Percentiles rank a stretch among this genome's conserved stretches.
phyloP scores from a whole-genome alignment of 2,329 filamentous ascomycete species.

The Hypoxylon sp. region DNA sequence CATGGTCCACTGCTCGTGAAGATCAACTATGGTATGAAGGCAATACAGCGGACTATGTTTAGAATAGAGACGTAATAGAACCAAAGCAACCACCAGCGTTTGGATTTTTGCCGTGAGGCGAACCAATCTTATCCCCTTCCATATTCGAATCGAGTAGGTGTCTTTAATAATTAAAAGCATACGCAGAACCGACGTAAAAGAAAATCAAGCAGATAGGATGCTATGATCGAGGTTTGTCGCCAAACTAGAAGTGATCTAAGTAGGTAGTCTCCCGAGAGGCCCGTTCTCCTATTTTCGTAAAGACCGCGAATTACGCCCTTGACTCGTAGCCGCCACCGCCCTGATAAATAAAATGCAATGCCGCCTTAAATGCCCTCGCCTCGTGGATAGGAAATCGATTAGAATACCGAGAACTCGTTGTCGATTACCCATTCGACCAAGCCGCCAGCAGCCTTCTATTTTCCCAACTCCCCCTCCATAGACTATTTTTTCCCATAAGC shows the following conservation, averaged over 20 bases:
- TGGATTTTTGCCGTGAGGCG: slow-evolving; percentile 56
- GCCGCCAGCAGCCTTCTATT: slow-evolving; percentile 47
- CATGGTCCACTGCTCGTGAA: slow-evolving; percentile 22
- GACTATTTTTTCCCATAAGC: slow-evolving; percentile 9
- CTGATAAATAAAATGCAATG: slow-evolving; percentile 42
- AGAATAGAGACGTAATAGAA: slow-evolving; percentile 42
- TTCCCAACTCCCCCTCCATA: slow-evolving; percentile 20
- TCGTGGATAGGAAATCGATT: slow-evolving; percentile 38
- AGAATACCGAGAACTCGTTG: slow-evolving; percentile 35
- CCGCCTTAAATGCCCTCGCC: slow-evolving; percentile 33
- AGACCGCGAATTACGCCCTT: slow-evolving; percentile 38
- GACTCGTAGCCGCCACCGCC: slow-evolving; percentile 39
- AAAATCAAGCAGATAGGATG: slow-evolving; percentile 47
- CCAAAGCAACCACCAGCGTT: slow-evolving; percentile 47
- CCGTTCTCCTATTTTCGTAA: slow-evolving; percentile 33
- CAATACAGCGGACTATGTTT: slow-evolving; percentile 23
- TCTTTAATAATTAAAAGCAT: slow-evolving; percentile 42
- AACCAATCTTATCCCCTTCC: slow-evolving; percentile 52
- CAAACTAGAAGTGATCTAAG: slow-evolving; percentile 52
- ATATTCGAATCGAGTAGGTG: slow-evolving; percentile 36
- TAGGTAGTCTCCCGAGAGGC: slow-evolving; percentile 38
- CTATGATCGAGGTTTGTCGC: slow-evolving; percentile 51
- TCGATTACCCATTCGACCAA: slow-evolving; percentile 29
- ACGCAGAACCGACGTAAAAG: slow-evolving; percentile 34
- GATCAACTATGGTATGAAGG: slow-evolving; percentile 35